Evolutionary conservation across 208 protist genomes (phyloP).

Genomic region (Leishmania aethiopica): DNA sequence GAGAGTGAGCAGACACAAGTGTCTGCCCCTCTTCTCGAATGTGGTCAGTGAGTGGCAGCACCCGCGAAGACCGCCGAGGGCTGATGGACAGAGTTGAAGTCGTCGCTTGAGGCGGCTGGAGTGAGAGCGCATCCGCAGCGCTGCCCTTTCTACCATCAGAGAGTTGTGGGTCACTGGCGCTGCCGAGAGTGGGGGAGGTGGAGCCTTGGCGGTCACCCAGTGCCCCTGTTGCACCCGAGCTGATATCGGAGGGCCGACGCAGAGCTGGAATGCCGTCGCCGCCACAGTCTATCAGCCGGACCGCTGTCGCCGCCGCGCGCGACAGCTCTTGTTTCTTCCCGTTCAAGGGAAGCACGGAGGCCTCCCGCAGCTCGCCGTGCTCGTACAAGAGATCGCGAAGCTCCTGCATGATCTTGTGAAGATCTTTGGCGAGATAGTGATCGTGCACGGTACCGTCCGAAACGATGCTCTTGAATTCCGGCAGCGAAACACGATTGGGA

Average conservation of each 20-base stretch:
- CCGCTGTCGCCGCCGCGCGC: conserved; percentile 40
- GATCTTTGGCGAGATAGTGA: conserved; percentile 55
- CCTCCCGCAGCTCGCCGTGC: conserved; percentile 67
- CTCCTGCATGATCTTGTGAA: conserved; percentile 75
- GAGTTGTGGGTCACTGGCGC: conserved; percentile 16
- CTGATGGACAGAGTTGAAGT: not conserved
- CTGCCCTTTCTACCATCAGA: conserved; percentile 6
- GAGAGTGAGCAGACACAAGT: conserved; percentile 3
- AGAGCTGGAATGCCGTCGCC: conserved; percentile 17
- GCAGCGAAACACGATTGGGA: conserved; percentile 51
- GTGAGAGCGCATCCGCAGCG: conserved; percentile 4
- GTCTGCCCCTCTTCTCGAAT: conserved; percentile 13
- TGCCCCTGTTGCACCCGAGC: not conserved
- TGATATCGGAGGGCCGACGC: conserved; percentile 9
- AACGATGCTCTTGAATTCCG: conserved; percentile 53
- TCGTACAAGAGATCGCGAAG: conserved; percentile 69
- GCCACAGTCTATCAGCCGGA: conserved; percentile 39
- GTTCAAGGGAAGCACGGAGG: conserved; percentile 40
- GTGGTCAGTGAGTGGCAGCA: conserved; percentile 25
- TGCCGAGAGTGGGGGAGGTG: conserved; percentile 21
- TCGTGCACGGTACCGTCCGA: conserved; percentile 53
- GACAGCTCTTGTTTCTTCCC: conserved; percentile 62
- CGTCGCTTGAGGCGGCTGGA: not conserved
- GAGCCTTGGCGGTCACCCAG: conserved; percentile 7
- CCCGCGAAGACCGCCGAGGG: conserved; percentile 15